Evolutionary conservation across 169 alveolate genomes (phyloP), one percentile per base, ranked within the genome.

Genomic region (Eimeria maxima): DNA sequence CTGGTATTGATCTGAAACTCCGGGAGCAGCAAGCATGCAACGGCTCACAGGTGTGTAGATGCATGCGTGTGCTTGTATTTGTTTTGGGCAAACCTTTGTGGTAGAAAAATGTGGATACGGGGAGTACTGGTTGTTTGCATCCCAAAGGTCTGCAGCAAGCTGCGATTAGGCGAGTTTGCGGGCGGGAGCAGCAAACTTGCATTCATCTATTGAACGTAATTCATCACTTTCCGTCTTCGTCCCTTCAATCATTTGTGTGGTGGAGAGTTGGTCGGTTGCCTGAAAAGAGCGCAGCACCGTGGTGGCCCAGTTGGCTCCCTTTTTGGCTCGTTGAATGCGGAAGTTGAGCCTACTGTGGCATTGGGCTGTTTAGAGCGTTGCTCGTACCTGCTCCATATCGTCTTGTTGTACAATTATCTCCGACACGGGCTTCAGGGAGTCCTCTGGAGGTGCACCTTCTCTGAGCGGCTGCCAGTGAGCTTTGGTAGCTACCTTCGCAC

Each of bases 201-300:
- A 84, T 84, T 84, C 92, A n/a, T 57, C 55, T 27, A 84, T 84
- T 55, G 92, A 84, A 57, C 92, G 57, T 18, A 84, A 55, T n/a
- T 84, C 92, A 57, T 84, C 92, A 29, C 92, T 84, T 57, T 53
- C 92, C 29, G 74, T 53, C 78, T 38, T 84, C 29, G 55, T 69
- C 22, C 57, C 74, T 53, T 84, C 92, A 57, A 55, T 20, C 18
- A 78, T 78, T 55, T 84, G 92, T 16, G 92, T 84, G 16, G 92
- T 57, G 90, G 71, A 84, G 13, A 29, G 78, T 27, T 33, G 47
- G 16, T 84, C 92, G 27, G 92, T 16, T 53, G 44, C 50, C 78
- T 84, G 92, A 29, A 33, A 10, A 84, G 69, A 69, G 63, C 45
- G 89, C 24, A 45, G 13, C 69, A 44, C 38, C 20, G 44, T 33